Evolutionary conservation across 176 grass and related monocot species (phyloP).

Genomic region (Guadua angustifolia): DNA sequence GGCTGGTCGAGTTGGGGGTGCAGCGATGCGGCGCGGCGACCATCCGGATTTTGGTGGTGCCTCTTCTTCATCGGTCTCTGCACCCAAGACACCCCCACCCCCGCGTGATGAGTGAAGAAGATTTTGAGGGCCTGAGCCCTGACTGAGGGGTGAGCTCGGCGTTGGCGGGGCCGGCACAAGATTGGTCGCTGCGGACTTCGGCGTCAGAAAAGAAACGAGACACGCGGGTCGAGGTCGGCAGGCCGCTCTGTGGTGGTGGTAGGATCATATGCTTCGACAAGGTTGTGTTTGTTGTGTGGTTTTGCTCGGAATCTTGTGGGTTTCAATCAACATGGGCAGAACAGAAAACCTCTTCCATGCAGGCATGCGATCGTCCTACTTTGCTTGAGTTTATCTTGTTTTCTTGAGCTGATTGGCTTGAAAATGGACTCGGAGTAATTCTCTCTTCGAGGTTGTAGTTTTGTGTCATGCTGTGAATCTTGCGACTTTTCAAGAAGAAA

Average conservation of each 20-base stretch:
- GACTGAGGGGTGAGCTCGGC: neutral
- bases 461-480: neutral
- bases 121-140: neutral
- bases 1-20: neutral
- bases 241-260: neutral
- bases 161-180: neutral
- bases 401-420: neutral
- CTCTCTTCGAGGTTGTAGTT: neutral
- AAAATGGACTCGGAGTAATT: neutral
- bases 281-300: neutral
- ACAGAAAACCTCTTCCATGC: neutral
- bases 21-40: neutral
- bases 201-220: neutral
- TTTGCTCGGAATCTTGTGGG: neutral
- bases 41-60: neutral
- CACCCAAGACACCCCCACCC: no score
- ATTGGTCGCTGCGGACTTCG: slow-evolving; percentile 4
- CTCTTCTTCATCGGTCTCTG: neutral
- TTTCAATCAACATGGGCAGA: neutral
- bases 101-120: no score
- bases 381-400: neutral
- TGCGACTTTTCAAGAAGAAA: neutral
- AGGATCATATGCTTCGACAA: neutral
- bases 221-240: slow-evolving; percentile 18
- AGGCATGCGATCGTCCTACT: no score